These are phyloP conservation scores for Voacanga thouarsii DNA, from an alignment of 257 asterid genomes.

Conservation along the genomic window DNA sequence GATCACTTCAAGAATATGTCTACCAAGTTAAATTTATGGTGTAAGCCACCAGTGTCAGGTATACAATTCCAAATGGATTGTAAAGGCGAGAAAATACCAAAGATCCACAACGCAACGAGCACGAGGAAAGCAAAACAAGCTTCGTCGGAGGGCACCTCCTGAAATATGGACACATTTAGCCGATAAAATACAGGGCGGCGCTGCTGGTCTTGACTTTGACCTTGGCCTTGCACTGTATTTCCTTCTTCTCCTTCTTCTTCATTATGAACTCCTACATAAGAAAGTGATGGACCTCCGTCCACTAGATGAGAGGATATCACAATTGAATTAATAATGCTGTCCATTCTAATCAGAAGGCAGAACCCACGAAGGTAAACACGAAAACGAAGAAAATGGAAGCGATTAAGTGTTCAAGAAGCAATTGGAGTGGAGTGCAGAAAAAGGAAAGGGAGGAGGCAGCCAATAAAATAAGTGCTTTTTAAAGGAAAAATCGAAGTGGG, in stretches of 20 bases:
- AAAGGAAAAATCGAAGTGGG: background rate
- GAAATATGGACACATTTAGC: conserved; percentile 9
- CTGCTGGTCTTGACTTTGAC: background rate
- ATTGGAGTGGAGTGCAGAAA: conserved; percentile 11
- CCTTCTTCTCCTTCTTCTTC: conserved; percentile 2
- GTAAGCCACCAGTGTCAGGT: background rate
- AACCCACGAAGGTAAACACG: background rate
- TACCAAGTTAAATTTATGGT: background rate
- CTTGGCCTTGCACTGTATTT: background rate
- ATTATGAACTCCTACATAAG: background rate
- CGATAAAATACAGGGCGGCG: conserved; percentile 5
- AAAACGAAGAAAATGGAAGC: background rate
- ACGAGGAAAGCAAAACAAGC: conserved; percentile 17
- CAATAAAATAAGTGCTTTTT: background rate
- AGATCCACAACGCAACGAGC: conserved; percentile 19
- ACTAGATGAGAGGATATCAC: background rate
- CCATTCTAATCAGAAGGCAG: conserved; percentile 9
- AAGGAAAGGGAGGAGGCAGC: conserved; percentile 7
- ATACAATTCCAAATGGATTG: no score
- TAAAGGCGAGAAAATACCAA: conserved; percentile 11
- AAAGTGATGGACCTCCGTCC: background rate
- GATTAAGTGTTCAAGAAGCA: conserved; percentile 10
- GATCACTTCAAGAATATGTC: background rate
- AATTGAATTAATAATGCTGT: conserved; percentile 1
- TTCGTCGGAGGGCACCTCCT: conserved; percentile 11